Base-by-base conservation (phyloP, 2,329 filamentous ascomycete species). In the Macroventuria anomochaeta region DNA sequence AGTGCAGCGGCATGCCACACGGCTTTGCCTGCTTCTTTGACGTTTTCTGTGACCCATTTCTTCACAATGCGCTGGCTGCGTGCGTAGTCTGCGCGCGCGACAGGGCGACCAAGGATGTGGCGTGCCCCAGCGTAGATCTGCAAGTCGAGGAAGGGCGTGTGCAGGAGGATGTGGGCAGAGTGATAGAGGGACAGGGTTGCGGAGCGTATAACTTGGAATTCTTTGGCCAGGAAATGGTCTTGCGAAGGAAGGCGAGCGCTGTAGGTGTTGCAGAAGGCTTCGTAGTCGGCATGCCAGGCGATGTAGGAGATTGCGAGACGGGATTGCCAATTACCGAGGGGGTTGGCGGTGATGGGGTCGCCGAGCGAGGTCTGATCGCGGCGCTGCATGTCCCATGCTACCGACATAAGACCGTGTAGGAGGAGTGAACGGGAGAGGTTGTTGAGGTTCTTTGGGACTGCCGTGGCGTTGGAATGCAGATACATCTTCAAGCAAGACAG, bases 391-490 rank as follows among this genome's bases (percentile, higher is more conserved):
- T 87, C 85, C 78, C 84, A 86, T 2, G 80, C 80, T 3, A 87
- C 78, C 0, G 83, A 85, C 84, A 88, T 86, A 0, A 87, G 70
- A 0, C 85, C 85, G 40, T 87, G 85, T 0, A 87, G 73, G 1
- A 87, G 68, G 0, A 87, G 70, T 0, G 84, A 70, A 0, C 83
- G 75, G 0, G 84, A 83, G 0, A 87, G 63, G 0, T 76, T 76
- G 53, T 84, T 85, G 0, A 86, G 75, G 68, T 12, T 74, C 61
- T 28, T 74, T 43, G 20, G 78, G 0, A 68, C 55, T 2, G 43
- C 39, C 7, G 67, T 51, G 3, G 62, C 52, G n/a, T 64, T 58
- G 1, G 81, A 78, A 1, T 79, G 80, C 2, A 86, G 77, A 48
- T 86, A 86, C 2, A 80, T 77, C 59, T 86, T 86, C 7, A 87